Percentiles rank a stretch among this genome's conserved stretches.
These are phyloP conservation scores for Grammothele lineata DNA, from an alignment of 768 basidiomycete species.

Conservation along the genomic window DNA sequence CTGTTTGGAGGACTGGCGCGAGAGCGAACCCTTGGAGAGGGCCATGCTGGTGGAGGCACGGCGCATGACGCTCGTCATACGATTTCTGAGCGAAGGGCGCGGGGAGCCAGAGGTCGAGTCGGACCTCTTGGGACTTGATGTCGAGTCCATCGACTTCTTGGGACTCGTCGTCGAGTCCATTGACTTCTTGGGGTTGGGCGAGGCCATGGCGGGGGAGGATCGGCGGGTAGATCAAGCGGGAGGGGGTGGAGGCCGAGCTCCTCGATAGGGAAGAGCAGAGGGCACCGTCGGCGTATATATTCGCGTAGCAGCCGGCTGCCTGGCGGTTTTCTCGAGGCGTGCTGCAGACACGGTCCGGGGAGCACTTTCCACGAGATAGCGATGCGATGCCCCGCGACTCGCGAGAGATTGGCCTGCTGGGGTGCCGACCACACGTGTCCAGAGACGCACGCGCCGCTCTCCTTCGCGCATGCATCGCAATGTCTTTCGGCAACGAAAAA, in stretches of 20 bases:
- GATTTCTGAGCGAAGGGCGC: slow-evolving; percentile 40
- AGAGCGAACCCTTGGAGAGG: slow-evolving; percentile 23
- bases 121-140: slow-evolving; percentile 8
- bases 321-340: slow-evolving; percentile 16
- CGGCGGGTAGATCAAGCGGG: slow-evolving; percentile 2
- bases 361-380: slow-evolving; percentile 10
- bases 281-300: slow-evolving; percentile 11
- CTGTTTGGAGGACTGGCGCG: slow-evolving; percentile 20
- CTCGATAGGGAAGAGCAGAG: slow-evolving; percentile 7
- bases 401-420: slow-evolving; percentile 10
- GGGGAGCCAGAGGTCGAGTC: slow-evolving; percentile 13
- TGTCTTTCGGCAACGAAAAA: too few relatives aligned
- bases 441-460: slow-evolving; percentile 10
- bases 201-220: slow-evolving; percentile 12
- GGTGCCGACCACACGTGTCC: slow-evolving; percentile 15
- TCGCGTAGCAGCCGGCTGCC: slow-evolving; percentile 6
- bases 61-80: slow-evolving; percentile 57
- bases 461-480: slow-evolving; percentile 4
- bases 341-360: slow-evolving; percentile 6
- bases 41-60: slow-evolving; percentile 56
- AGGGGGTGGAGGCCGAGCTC: slow-evolving; percentile 7
- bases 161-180: too few relatives aligned
- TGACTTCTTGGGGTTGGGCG: too few relatives aligned
- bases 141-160: too few relatives aligned
- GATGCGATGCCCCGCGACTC: slow-evolving; percentile 16